Base-by-base conservation (phyloP, 495 filamentous ascomycete genomes). In the Hypomontagnella monticulosa region DNA sequence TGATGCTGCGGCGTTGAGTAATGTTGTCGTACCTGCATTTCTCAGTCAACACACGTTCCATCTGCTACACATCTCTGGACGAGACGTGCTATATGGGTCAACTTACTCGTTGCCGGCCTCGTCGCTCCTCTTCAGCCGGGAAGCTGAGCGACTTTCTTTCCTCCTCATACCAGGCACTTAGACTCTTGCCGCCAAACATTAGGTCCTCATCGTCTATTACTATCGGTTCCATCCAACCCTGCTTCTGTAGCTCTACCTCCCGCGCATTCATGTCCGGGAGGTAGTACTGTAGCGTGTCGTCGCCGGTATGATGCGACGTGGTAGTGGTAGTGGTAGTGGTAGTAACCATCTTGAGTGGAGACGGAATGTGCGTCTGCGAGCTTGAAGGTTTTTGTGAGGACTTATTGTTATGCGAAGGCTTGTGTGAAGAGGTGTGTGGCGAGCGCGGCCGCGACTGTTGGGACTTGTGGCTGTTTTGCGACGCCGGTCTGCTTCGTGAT, bases 131-230 rank as follows among this genome's bases (percentile, higher is more conserved):
- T 50, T 81, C 78, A 4, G 73, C 75, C 12, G 75, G 67, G 61
- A 44, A 68, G 68, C 74, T 75, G 16, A 76, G 50, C 48, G 74
- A 65, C 42, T 73, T 74, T 9, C 79, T 69, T 44, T 84, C 83
- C 68, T 85, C 83, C 69, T 86, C 83, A 64, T 85, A 84, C 76
- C 82, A 83, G 8, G 80, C 67, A 70, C 82, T 83, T 37, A 86
- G 53, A 19, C 82, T 78, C 74, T 86, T 85, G 41, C 83, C 83
- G 38, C 82, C 81, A 52, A 85, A 86, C 76, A 77, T 86, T 27
- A 86, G 70, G 63, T 86, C 83, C 20, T 81, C 79, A 63, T 86
- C 83, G 23, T 86, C 82, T 68, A 86, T 86, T 46, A 78, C 77
- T 42, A 80, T 84, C 5, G 82, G 78, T 14, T 80, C 69, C 75